Base-by-base conservation (phyloP, 2,329 filamentous ascomycete species). In the Curvularia verruculosa region DNA sequence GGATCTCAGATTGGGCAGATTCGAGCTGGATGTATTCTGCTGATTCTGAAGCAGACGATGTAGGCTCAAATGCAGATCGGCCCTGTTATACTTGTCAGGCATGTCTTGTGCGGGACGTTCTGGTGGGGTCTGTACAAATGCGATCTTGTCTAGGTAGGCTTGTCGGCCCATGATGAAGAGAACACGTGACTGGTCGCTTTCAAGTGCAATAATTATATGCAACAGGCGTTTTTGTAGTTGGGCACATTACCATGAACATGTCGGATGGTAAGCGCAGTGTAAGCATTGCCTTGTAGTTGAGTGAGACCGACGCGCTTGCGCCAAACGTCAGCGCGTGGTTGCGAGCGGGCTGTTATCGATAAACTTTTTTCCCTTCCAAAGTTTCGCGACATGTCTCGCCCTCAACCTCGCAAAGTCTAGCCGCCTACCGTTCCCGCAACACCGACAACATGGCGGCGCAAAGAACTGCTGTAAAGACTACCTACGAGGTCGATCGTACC, bases 401-500 rank as follows among this genome's bases (percentile, higher is more conserved):
- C 43, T 56, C 58, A 23, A 45, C 34, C 31, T 34, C 29, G 34
- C 43, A 41, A 3, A 31, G n/a, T 18, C 47, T 31, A 39, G 36
- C 49, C 36, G 41, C 51, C 34, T 28, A 24, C 29, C 24, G 31
- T 5, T 23, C 29, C 45, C 18, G 29, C 43, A 13, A 41, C 47
- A 62, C 31, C 31, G 15, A 18, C 34, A 36, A 51, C 46, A 59
- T 56, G 55, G 58, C 60, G 82, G 80, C 81, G 66, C 84, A 84
- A 70, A 83, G 84, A 75, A 77, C 83, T 59, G 80, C 80, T 39
- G 77, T 83, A 67, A 96, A 92, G 82, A 97, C 92, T 56, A 96
- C 94, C 3, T 99, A 97, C 76, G 91, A 96, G 72, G 86, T 89
- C 56, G 85, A 85, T 64, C 87, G 89, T 70, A 90, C 92, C 46